phyloP scores from a whole-genome alignment of 1,284 basidiomycete species.

The Porogramme epimiltina region DNA sequence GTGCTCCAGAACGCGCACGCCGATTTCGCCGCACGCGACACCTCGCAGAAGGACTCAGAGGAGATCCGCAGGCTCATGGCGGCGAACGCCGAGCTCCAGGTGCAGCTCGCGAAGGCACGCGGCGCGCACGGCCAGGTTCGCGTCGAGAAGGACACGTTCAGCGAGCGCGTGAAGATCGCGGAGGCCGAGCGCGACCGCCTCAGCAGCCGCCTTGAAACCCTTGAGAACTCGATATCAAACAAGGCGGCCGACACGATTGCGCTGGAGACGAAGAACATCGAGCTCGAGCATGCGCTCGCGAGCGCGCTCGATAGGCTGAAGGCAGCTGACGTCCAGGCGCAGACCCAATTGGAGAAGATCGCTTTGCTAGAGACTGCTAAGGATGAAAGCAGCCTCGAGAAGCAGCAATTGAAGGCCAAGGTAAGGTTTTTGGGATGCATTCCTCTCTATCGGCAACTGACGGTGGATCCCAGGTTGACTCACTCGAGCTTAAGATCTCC shows the following conservation, averaged over 20 bases:
- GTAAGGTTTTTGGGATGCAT: constrained; percentile 41
- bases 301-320: constrained; percentile 70
- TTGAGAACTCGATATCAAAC: constrained; percentile 45
- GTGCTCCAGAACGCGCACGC: constrained; percentile 61
- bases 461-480: constrained; percentile 50
- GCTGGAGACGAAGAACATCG: constrained; percentile 55
- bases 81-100: constrained; percentile 64
- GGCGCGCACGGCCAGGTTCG: constrained; percentile 74
- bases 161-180: constrained; percentile 56
- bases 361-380: constrained; percentile 60
- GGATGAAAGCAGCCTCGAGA: constrained; percentile 53
- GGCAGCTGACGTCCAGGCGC: constrained; percentile 64
- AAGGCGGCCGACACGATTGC: constrained; percentile 49
- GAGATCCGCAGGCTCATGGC: constrained; percentile 58
- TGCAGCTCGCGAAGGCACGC: constrained; percentile 73
- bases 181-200: constrained; percentile 68
- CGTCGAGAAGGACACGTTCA: constrained; percentile 77
- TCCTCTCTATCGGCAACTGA: no score
- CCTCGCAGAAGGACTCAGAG: constrained; percentile 61
- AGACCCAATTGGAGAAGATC: constrained; percentile 60
- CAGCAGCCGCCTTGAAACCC: constrained; percentile 53
- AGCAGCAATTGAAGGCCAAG: constrained; percentile 56
- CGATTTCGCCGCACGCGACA: constrained; percentile 60
- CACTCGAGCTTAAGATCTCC: constrained; percentile 57
- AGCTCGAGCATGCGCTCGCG: constrained; percentile 69